Conservation (phyloP, 768 basidiomycete species). For the Amanita exitialis region DNA sequence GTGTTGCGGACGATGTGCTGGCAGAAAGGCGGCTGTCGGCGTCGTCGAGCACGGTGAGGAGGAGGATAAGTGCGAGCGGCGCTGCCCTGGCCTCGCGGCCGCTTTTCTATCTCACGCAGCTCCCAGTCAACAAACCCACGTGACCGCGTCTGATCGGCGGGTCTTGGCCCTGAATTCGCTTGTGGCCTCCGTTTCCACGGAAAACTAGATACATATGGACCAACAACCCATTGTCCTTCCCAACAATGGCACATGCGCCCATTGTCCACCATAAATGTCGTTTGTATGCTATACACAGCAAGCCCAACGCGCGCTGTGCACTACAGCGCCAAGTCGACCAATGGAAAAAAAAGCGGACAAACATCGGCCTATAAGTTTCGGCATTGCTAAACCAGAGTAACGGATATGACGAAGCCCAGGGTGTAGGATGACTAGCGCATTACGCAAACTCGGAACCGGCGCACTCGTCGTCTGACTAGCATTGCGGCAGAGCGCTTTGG, state of each 20-base stretch:
- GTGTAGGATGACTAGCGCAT: too few relatives aligned
- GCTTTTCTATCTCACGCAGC: constrained; percentile 28
- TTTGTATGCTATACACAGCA: not conserved
- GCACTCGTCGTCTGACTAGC: not conserved
- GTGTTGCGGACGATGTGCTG: constrained; percentile 7
- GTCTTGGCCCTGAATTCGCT: not conserved
- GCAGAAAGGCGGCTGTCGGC: constrained; percentile 10
- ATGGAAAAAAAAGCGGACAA: too few relatives aligned
- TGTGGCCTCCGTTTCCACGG: not conserved
- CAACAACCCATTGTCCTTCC: not conserved
- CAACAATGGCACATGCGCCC: not conserved
- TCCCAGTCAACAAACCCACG: constrained; percentile 34
- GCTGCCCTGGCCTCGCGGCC: constrained; percentile 12
- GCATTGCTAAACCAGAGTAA: too few relatives aligned
- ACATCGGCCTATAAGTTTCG: too few relatives aligned
- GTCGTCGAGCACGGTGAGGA: constrained; percentile 16
- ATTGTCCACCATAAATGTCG: not conserved
- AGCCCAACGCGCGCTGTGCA: too few relatives aligned
- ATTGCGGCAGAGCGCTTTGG: too few relatives aligned
- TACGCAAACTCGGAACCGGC: not conserved
- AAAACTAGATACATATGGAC: constrained; percentile 3
- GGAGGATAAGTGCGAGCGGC: constrained; percentile 17
- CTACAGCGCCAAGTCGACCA: too few relatives aligned
- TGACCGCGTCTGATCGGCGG: constrained; percentile 23
- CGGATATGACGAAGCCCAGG: too few relatives aligned